phyloP scores from a whole-genome alignment of 192 early-diverging fungal genomes.

The Paraglomus brasilianum region DNA sequence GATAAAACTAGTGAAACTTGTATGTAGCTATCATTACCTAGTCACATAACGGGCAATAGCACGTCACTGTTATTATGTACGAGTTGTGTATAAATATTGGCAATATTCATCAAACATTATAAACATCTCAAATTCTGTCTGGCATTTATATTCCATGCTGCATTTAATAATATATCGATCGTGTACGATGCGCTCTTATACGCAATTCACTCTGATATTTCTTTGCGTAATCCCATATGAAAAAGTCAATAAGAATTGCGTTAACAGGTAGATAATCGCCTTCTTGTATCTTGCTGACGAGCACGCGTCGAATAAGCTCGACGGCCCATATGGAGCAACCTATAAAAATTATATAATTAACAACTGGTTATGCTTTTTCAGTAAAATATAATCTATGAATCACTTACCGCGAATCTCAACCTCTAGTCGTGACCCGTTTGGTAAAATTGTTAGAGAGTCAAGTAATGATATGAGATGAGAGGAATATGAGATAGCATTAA shows the following conservation, averaged over 20 bases:
- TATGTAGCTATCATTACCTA: too few relatives aligned
- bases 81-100: too few relatives aligned
- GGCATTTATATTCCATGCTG: neutral
- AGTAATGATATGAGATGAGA: conserved; percentile 50
- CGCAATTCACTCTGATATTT: conserved; percentile 56
- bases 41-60: too few relatives aligned
- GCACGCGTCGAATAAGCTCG: conserved; percentile 53
- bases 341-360: neutral
- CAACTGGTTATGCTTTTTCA: neutral
- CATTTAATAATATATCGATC: conserved; percentile 60
- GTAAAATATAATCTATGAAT: neutral
- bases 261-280: conserved; percentile 49
- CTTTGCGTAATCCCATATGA: conserved; percentile 84
- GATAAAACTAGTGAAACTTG: too few relatives aligned
- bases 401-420: conserved; percentile 68
- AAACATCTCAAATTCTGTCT: too few relatives aligned
- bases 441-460: conserved; percentile 40
- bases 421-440: conserved; percentile 62
- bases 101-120: too few relatives aligned
- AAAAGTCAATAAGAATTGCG: conserved; percentile 84
- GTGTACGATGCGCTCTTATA: conserved; percentile 64
- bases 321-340: conserved; percentile 81
- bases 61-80: too few relatives aligned
- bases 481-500: conserved; percentile 70
- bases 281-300: conserved; percentile 35